Evolutionary conservation across 1,284 basidiomycete genomes (phyloP).

Genomic region (Ustilago trichophora): DNA sequence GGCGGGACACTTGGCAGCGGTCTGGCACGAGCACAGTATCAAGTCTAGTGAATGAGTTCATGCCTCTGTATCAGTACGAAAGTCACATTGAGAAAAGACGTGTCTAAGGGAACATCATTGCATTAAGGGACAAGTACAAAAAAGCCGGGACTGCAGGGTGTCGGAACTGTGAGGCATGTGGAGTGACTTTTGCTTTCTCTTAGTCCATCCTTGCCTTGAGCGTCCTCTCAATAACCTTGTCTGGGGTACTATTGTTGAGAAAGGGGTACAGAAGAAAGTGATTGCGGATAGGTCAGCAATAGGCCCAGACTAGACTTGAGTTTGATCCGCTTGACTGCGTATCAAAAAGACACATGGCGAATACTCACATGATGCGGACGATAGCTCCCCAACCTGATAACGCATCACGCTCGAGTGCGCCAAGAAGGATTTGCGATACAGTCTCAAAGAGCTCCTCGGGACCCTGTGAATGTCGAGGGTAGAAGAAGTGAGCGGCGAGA

Average conservation of each 20-base stretch:
- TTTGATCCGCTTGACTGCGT: too few species aligned
- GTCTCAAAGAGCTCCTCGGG: constrained; percentile 99
- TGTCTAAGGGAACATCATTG: constrained; percentile 5
- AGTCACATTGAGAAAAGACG: neutral
- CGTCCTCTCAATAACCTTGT: constrained; percentile 64
- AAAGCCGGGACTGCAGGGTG: neutral
- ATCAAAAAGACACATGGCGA: neutral
- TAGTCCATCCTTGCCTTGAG: constrained; percentile 75
- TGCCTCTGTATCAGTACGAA: neutral
- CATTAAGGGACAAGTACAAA: constrained; percentile 33
- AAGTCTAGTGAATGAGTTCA: too few species aligned
- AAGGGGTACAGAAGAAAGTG: neutral
- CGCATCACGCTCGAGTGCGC: constrained; percentile 94
- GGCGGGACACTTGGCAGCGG: too few species aligned
- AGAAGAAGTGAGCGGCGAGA: neutral
- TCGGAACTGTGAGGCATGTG: neutral
- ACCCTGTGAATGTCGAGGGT: constrained; percentile 68
- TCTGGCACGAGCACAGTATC: too few species aligned
- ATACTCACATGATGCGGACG: constrained; percentile 91
- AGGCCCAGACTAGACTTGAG: too few species aligned
- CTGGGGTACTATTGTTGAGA: constrained; percentile 57
- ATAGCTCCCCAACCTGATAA: constrained; percentile 96
- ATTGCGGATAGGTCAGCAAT: neutral
- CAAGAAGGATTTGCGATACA: constrained; percentile 93
- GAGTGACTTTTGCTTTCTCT: too few species aligned